Base-by-base conservation (phyloP, 345 rosid species). In the Conringia planisiliqua region DNA sequence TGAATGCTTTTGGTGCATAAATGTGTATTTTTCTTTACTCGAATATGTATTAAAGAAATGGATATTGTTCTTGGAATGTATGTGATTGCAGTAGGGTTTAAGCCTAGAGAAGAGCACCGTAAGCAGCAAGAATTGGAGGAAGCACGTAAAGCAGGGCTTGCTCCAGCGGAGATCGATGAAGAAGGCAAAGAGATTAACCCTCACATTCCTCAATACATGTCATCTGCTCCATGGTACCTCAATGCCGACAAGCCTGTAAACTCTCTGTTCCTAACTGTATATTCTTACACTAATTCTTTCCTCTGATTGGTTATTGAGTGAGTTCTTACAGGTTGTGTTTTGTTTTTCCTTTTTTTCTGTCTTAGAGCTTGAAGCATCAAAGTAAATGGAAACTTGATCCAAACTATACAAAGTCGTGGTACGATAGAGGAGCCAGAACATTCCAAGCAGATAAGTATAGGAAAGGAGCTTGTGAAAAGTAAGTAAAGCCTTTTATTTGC, bases 391-490 rank as follows among this genome's bases (percentile, higher is more conserved):
- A 51, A 51, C n/a, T 22, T 51, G 56, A 51, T 51, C 32, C 57
- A 2, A 51, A 24, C 57, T 24, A 51, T 51, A 51, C 57, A 51
- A 51, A 51, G 32, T 51, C 16, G 2, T 24, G 57, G 57, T 51
- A 51, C 16, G 57, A 51, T 11, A 51, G 57, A 51, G 57, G 57
- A 51, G 57, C 57, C 3, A 51, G 24, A 51, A 51, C 32, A 3
- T 51, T 24, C 32, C 32, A 51, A n/a, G 16, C 32, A 10, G 32
- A 51, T 11, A 51, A 24, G 57, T 51, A 51, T 1, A 51, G 91
- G 66, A 83, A 84, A 71, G 91, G 94, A 43, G 83, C 94, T 1
- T 85, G 89, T 57, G 76, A 72, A 57, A 88, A 88, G 92, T 88
- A 77, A 80, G 87, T 59, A 32, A 7, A 9, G 26, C 29, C 11